Conservation (phyloP, 2,329 filamentous ascomycete species). For the Fusarium multiceps region DNA sequence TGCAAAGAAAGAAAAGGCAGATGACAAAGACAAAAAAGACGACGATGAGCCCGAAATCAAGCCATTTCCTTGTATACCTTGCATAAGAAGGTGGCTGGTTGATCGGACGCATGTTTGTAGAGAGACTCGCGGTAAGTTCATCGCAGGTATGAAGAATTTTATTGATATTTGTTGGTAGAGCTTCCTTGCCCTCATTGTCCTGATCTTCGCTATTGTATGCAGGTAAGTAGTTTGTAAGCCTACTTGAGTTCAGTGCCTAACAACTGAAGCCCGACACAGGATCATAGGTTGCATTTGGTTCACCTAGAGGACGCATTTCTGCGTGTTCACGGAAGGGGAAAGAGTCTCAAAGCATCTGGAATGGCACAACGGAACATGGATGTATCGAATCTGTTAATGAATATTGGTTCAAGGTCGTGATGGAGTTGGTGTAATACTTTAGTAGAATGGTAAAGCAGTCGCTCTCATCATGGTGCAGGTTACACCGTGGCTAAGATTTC, state of each 20-base stretch:
- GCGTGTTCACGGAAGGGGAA: neutral
- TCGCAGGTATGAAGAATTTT: neutral
- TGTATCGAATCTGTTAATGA: neutral
- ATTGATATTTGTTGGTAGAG: rapidly evolving
- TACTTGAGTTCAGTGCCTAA: neutral
- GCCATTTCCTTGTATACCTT: neutral
- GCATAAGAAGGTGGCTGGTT: neutral
- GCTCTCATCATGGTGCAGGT: neutral
- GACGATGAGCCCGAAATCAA: neutral
- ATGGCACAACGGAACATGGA: neutral
- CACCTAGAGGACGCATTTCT: rapidly evolving
- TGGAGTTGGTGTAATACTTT: neutral
- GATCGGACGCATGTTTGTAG: neutral
- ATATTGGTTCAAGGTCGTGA: neutral
- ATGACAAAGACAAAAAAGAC: neutral
- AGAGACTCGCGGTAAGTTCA: neutral
- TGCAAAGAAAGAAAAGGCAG: neutral
- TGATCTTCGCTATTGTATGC: neutral
- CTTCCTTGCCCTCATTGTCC: neutral
- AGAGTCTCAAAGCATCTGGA: neutral
- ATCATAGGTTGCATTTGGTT: neutral
- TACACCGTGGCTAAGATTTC: neutral
- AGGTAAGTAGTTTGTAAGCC: neutral
- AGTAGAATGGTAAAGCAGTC: neutral
- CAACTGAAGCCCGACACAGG: neutral